These are phyloP conservation scores for Kluyveromyces dobzhanskii DNA, from an alignment of 805 yeast species.

Conservation along the genomic window DNA sequence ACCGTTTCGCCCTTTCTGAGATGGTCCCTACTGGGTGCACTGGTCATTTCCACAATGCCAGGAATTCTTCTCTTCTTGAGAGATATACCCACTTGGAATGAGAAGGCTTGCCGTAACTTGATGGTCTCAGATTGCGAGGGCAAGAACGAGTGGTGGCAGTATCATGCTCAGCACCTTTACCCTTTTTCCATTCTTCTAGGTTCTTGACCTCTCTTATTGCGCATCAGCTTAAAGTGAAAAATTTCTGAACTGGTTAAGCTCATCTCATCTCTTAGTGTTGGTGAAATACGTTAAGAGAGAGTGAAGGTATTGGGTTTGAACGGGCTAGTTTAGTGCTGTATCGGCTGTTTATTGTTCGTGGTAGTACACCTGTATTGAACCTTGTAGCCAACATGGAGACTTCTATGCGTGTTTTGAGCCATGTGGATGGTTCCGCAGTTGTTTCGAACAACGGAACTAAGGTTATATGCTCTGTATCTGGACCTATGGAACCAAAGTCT, in stretches of 20 bases:
- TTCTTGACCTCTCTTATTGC: background rate
- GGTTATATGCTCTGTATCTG: conserved; percentile 71
- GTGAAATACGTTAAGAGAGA: conserved; percentile 8
- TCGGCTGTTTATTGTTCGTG: too few relatives aligned
- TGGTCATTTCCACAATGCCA: too few relatives aligned
- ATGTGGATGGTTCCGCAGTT: conserved; percentile 78
- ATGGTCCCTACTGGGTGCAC: conserved; percentile 30
- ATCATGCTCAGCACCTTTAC: too few relatives aligned
- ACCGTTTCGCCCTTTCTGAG: conserved; percentile 44
- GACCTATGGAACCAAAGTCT: conserved; percentile 80
- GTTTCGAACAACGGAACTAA: conserved; percentile 43
- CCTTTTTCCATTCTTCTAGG: background rate
- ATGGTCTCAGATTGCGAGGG: too few relatives aligned
- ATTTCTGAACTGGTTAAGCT: conserved; percentile 1
- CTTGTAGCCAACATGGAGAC: conserved; percentile 5
- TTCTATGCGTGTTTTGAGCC: conserved; percentile 32
- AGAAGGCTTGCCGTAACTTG: too few relatives aligned
- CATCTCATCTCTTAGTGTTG: background rate
- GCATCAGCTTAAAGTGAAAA: background rate
- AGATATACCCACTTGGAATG: too few relatives aligned
- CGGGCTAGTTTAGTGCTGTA: too few relatives aligned
- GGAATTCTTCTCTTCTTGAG: too few relatives aligned
- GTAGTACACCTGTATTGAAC: too few relatives aligned
- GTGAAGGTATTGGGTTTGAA: too few relatives aligned
- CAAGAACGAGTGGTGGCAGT: too few relatives aligned